Base-by-base conservation (phyloP, 78 protist genomes). In the Creolimax fragrantissima region DNA sequence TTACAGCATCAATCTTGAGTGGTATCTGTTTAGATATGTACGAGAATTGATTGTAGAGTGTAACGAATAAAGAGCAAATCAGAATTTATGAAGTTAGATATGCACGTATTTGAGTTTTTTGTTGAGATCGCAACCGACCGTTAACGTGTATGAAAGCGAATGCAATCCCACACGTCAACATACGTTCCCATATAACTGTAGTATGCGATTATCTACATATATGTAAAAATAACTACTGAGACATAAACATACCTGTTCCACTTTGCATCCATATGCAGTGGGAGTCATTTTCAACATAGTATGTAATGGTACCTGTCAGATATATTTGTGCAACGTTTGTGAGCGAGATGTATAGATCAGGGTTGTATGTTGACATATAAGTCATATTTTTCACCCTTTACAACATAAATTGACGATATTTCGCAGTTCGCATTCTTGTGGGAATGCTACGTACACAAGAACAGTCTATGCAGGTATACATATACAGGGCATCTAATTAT, bases 301-400 rank as follows among this genome's bases (percentile, higher is more conserved):
- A 81, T 97, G 97, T 41, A 97, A 94, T 5, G 96, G 96, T 2
- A 92, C 90, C 74, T 58, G 24, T n/a, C n/a, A n/a, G n/a, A n/a
- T n/a, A n/a, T n/a, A n/a, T n/a, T n/a, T n/a, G n/a, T n/a, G n/a
- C n/a, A n/a, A n/a, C n/a, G n/a, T n/a, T n/a, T n/a, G n/a, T n/a
- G n/a, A n/a, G n/a, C n/a, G n/a, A n/a, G n/a, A n/a, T n/a, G n/a
- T n/a, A n/a, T n/a, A n/a, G n/a, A n/a, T n/a, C n/a, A n/a, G n/a
- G n/a, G n/a, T n/a, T n/a, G n/a, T n/a, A n/a, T n/a, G n/a, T n/a
- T n/a, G n/a, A n/a, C n/a, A n/a, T n/a, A n/a, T n/a, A n/a, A n/a
- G n/a, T n/a, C n/a, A n/a, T n/a, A n/a, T n/a, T n/a, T n/a, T n/a
- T n/a, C n/a, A n/a, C n/a, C n/a, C n/a, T n/a, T n/a, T n/a, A n/a